Evolutionary conservation across 2,329 filamentous ascomycete genomes (phyloP).

Genomic region (Ascochyta lentis): DNA sequence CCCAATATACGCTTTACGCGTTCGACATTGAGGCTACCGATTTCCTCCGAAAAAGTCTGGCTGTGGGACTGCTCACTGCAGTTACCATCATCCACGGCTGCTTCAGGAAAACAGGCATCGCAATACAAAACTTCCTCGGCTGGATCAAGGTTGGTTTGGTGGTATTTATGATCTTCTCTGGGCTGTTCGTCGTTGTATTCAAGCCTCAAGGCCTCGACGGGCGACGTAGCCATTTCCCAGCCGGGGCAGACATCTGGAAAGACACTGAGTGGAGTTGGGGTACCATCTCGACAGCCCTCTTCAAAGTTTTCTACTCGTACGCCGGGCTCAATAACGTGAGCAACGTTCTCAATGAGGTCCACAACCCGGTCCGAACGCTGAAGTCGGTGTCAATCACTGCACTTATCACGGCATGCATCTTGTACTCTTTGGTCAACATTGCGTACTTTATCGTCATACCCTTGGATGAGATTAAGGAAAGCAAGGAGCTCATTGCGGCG

Average conservation of each 20-base stretch:
- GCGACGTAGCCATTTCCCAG: constrained; percentile 31
- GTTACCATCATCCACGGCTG: constrained; percentile 50
- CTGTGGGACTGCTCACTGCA: constrained; percentile 46
- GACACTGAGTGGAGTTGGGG: constrained; percentile 74
- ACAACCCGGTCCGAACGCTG: constrained; percentile 70
- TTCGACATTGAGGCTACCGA: constrained; percentile 60
- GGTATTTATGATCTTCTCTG: constrained; percentile 49
- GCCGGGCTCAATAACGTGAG: constrained; percentile 71
- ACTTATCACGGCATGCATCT: constrained; percentile 65
- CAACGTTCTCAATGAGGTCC: constrained; percentile 75
- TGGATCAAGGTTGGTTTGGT: constrained; percentile 51
- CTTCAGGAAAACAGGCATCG: constrained; percentile 46
- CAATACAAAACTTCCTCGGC: constrained; percentile 49
- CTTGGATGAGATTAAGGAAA: constrained; percentile 69
- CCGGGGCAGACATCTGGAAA: constrained; percentile 66
- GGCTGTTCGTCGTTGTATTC: constrained; percentile 45
- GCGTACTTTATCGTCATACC: constrained; percentile 70
- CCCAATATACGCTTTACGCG: constrained; percentile 69
- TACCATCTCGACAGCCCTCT: constrained; percentile 69
- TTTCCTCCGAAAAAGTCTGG: constrained; percentile 60
- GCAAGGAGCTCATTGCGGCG: constrained; percentile 71
- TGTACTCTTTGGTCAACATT: constrained; percentile 73
- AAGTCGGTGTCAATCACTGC: constrained; percentile 67
- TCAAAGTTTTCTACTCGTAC: constrained; percentile 73
- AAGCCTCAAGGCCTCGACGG: constrained; percentile 25